These are phyloP conservation scores for Pelagophyceae sp. DNA, from an alignment of 352 stramenopile species.

Conservation along the genomic window DNA sequence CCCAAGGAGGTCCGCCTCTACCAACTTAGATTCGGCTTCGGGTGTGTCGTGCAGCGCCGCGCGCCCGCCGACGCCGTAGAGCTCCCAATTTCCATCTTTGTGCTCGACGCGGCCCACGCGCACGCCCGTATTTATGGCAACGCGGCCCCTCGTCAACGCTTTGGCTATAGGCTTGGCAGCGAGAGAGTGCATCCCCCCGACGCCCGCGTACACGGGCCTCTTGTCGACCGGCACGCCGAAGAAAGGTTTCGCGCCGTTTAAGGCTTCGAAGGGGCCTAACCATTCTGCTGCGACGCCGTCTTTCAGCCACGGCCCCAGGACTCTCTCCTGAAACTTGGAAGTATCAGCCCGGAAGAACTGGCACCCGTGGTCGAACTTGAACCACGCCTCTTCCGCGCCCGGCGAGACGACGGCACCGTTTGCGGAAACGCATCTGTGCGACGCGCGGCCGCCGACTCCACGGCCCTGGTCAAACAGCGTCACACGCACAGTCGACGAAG, in stretches of 20 bases:
- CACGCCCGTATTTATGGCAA: background rate
- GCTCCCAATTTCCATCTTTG: slow-evolving; percentile 28
- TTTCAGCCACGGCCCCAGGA: slow-evolving; percentile 29
- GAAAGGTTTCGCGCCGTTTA: slow-evolving; percentile 25
- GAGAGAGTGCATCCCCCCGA: slow-evolving; percentile 38
- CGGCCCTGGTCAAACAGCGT: slow-evolving; percentile 44
- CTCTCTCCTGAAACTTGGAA: slow-evolving; percentile 29
- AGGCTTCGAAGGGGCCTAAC: slow-evolving; percentile 33
- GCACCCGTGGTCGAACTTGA: background rate
- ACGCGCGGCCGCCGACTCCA: slow-evolving; percentile 38
- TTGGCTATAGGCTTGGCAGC: slow-evolving; percentile 25
- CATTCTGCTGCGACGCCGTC: slow-evolving; percentile 34
- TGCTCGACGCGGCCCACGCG: slow-evolving; percentile 16
- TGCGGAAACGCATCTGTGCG: background rate
- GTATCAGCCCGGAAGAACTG: slow-evolving; percentile 46
- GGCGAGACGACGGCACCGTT: background rate
- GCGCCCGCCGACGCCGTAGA: slow-evolving; percentile 34
- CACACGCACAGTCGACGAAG: background rate
- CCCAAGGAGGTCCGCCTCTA: background rate
- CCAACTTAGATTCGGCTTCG: slow-evolving; percentile 24
- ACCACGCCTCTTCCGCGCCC: background rate
- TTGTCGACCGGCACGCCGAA: slow-evolving; percentile 39
- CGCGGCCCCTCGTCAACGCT: background rate
- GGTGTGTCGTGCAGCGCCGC: slow-evolving; percentile 44
- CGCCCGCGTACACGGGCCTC: slow-evolving; percentile 36